Evolutionary conservation across 805 yeast genomes (phyloP), one percentile per base, ranked within the genome.

Genomic region (Ogataea sp.): DNA sequence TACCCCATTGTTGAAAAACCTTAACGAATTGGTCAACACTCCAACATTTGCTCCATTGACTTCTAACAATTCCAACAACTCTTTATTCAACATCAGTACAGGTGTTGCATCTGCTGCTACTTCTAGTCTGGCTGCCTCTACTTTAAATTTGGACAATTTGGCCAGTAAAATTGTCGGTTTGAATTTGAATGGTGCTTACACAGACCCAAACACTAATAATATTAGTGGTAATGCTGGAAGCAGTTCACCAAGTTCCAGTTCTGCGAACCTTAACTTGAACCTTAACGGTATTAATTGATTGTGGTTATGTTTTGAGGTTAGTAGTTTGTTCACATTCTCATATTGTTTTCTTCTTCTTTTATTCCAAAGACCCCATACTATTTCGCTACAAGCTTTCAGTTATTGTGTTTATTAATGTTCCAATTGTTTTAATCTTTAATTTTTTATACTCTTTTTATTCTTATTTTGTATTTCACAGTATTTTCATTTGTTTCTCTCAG

Each of bases 101-200:
- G 23, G 20, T 10, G 18, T 6, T 14, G 34, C 11, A 13, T 20
- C 26, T 5, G 17, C 25, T 24, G 28, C 20, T 15, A 24, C 28
- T 7, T 33, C 36, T 11, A 24, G 36, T 33, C 11, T 24, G 9
- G 14, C 36, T 23, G 29, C 36, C 4, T 26, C 32, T 6, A 33
- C 36, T 21, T 33, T 24, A 8, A 18, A 34, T n/a, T 24, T 34
- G 9, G 37, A 48, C 10, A 38, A 36, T 17, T 39, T 50, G 13
- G 39, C 56, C 11, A 45, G 42, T 15, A 37, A 52, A 28, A 44
- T 51, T n/a, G 52, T 51, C 4, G 54, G 48, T 3, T 35, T 51
- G 9, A 51, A 39, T 35, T 35, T 49, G 31, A 44, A 39, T n/a
- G 23, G 20, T 36, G 25, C 37, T 17, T 43, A 40, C 30, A 34